phyloP scores from a whole-genome alignment of 345 rosid species.

The Pugionium cornutum region DNA sequence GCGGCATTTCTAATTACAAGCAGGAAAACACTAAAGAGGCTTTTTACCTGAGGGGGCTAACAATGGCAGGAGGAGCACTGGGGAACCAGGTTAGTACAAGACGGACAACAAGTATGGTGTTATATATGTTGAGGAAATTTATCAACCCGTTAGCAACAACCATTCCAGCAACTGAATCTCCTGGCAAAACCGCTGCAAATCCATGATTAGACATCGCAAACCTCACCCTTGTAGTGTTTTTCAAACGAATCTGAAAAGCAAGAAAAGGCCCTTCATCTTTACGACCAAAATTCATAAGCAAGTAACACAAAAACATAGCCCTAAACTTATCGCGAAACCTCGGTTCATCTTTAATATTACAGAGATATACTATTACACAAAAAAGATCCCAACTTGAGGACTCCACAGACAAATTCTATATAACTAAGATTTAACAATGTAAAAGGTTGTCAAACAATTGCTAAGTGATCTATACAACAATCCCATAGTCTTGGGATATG shows the following conservation, averaged over 20 bases:
- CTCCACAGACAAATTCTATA: constrained; percentile 1
- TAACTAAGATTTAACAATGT: background rate
- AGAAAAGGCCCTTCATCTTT: constrained; percentile 11
- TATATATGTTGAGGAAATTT: constrained; percentile 81
- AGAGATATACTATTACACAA: background rate
- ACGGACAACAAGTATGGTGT: constrained; percentile 71
- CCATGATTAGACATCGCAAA: constrained; percentile 50
- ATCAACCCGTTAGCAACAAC: constrained; percentile 83
- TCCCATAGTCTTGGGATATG: constrained; percentile 10
- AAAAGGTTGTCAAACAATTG: background rate
- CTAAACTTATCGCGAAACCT: background rate
- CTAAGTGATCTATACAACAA: constrained; percentile 1
- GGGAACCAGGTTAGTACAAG: constrained; percentile 99
- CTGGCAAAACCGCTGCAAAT: constrained; percentile 87
- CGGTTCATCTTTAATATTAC: constrained; percentile 3
- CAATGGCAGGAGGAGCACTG: constrained; percentile 89
- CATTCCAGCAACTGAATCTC: constrained; percentile 83
- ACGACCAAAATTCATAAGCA: constrained; percentile 1
- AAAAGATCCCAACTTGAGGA: constrained; percentile 15
- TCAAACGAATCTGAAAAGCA: constrained; percentile 48
- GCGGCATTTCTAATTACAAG: background rate
- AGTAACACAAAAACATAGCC: background rate
- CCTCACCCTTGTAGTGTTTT: constrained; percentile 41
- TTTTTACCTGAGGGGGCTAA: constrained; percentile 79
- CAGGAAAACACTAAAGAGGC: constrained; percentile 1